Percentiles rank a stretch among this genome's conserved stretches.
Conservation (phyloP, 1,284 basidiomycete genomes). For the Afroboletus lepidellus region DNA sequence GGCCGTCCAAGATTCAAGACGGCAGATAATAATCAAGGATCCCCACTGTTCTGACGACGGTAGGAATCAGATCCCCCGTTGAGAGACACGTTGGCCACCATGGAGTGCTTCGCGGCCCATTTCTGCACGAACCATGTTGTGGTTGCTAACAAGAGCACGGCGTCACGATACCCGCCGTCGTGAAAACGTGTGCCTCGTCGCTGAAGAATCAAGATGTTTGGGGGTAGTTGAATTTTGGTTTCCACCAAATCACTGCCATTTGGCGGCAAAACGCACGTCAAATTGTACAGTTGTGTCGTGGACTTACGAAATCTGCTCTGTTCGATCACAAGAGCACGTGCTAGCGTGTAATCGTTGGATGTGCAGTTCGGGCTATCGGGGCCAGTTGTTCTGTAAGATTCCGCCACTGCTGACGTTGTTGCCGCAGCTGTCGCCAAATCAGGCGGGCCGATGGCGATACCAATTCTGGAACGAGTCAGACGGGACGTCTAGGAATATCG, state of each 20-base stretch:
- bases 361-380: constrained; percentile 70
- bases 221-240: constrained; percentile 39
- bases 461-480: constrained; percentile 46
- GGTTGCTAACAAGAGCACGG: constrained; percentile 42
- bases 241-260: constrained; percentile 59
- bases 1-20: background rate
- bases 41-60: background rate
- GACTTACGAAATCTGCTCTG: constrained; percentile 40
- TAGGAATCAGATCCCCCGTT: constrained; percentile 9
- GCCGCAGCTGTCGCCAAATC: constrained; percentile 67
- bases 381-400: constrained; percentile 66
- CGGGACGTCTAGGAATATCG: background rate
- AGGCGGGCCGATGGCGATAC: constrained; percentile 76
- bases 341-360: constrained; percentile 46
- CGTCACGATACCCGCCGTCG: constrained; percentile 50
- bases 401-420: constrained; percentile 62
- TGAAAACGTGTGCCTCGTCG: constrained; percentile 26
- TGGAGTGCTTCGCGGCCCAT: constrained; percentile 39
- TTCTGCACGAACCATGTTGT: constrained; percentile 50
- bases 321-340: constrained; percentile 61
- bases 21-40: background rate
- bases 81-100: background rate
- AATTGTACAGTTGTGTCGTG: constrained; percentile 49
- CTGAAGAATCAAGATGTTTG: constrained; percentile 7
- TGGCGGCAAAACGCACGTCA: constrained; percentile 68